Percentiles rank a stretch among this genome's conserved stretches.
These are phyloP conservation scores for Ilyonectria destructans DNA, from an alignment of 2,329 filamentous ascomycete genomes.

Conservation along the genomic window DNA sequence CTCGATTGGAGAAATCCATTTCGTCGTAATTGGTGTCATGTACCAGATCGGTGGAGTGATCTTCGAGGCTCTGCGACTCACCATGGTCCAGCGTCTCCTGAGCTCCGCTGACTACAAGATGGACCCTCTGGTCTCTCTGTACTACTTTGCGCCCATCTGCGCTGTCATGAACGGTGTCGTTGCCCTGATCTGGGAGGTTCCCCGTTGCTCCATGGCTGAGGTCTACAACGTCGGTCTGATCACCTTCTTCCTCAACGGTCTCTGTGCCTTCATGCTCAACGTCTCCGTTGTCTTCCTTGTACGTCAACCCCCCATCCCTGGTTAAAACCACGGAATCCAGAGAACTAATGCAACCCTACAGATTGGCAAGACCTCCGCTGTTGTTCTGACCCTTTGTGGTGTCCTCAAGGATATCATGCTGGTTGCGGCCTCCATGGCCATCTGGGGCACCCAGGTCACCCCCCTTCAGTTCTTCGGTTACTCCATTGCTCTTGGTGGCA, in stretches of 20 bases:
- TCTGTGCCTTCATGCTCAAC: conserved; percentile 86
- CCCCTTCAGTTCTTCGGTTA: conserved; percentile 88
- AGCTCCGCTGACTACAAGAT: conserved; percentile 92
- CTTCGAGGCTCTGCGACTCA: conserved; percentile 87
- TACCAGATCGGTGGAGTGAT: conserved; percentile 85
- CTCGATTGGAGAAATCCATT: conserved; percentile 95
- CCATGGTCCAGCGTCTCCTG: conserved; percentile 87
- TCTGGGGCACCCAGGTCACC: conserved; percentile 84
- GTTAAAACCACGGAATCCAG: neutral
- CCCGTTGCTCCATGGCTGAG: conserved; percentile 78
- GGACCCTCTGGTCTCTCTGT: conserved; percentile 90
- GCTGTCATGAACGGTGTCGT: conserved; percentile 85
- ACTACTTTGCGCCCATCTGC: conserved; percentile 91
- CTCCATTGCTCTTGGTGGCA: conserved; percentile 83
- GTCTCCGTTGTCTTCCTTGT: conserved; percentile 90
- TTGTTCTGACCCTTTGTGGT: conserved; percentile 89
- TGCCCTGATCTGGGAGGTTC: conserved; percentile 82
- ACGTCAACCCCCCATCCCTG: conserved; percentile 56
- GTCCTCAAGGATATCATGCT: conserved; percentile 92
- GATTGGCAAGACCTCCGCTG: conserved; percentile 91
- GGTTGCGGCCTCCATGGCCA: conserved; percentile 84
- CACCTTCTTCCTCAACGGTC: conserved; percentile 82
- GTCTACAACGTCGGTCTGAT: conserved; percentile 82
- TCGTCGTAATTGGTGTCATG: conserved; percentile 84
- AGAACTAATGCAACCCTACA: conserved; percentile 58